Percentiles rank a stretch among this genome's conserved stretches.
Evolutionary conservation across 768 basidiomycete genomes (phyloP).

Genomic region (Hebeloma cylindrosporum): DNA sequence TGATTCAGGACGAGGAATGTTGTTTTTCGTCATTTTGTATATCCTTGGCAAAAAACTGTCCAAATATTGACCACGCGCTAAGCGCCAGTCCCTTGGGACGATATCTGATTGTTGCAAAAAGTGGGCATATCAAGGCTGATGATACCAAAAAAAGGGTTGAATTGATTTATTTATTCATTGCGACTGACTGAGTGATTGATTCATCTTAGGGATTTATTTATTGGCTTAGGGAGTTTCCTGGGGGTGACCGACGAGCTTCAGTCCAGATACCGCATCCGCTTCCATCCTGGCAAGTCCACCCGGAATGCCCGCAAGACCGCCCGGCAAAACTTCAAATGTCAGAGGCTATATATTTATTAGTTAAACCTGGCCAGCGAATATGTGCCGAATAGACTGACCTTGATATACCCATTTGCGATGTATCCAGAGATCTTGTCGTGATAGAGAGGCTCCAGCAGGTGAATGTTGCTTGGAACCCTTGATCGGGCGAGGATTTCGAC

Average conservation of each 20-base stretch:
- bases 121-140: too few relatives aligned
- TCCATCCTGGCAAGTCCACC: conserved; percentile 41
- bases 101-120: too few relatives aligned
- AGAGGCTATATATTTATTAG: conserved; percentile 37
- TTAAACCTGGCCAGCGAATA: background rate
- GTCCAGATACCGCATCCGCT: conserved; percentile 38
- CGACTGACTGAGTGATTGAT: too few relatives aligned
- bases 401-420: conserved; percentile 20
- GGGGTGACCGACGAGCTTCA: conserved; percentile 40
- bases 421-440: conserved; percentile 12
- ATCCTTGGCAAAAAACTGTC: too few relatives aligned
- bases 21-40: too few relatives aligned
- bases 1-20: too few relatives aligned
- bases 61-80: too few relatives aligned
- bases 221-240: conserved; percentile 19
- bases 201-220: too few relatives aligned
- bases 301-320: conserved; percentile 42
- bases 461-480: conserved; percentile 14
- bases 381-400: conserved; percentile 10
- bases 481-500: conserved; percentile 9
- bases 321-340: conserved; percentile 38
- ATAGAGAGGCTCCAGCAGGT: conserved; percentile 17
- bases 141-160: too few relatives aligned
- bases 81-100: too few relatives aligned
- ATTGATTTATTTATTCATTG: too few relatives aligned